A percentile compares a stretch with the other conserved stretches of the same genome.
Conservation (phyloP, 2,329 filamentous ascomycete genomes). For the Xylariaceae sp. region DNA sequence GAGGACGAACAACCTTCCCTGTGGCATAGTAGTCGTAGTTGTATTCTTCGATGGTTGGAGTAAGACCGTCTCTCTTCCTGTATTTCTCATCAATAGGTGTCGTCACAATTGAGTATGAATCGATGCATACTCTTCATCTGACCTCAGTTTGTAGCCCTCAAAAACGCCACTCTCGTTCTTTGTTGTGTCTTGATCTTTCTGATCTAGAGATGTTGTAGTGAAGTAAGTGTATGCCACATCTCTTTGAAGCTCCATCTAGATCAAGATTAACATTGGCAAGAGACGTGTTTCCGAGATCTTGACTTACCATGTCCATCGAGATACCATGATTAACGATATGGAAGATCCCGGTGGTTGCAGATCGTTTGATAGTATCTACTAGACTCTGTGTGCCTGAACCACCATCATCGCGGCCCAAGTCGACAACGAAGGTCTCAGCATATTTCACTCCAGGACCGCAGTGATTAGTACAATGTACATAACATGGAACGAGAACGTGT, state of each 20-base stretch:
- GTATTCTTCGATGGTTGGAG: conserved; percentile 1
- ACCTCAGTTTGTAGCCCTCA: neutral
- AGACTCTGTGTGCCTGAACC: neutral
- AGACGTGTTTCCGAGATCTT: neutral
- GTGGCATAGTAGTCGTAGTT: conserved; percentile 3
- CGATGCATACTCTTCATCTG: neutral
- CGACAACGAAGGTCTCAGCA: neutral
- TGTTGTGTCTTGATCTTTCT: conserved; percentile 2
- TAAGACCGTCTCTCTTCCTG: neutral
- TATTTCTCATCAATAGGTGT: neutral
- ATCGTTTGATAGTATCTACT: neutral
- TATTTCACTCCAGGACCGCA: neutral
- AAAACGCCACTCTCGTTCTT: conserved; percentile 1
- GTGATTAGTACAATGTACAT: neutral
- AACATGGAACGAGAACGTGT: too few relatives aligned
- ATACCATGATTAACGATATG: conserved; percentile 1
- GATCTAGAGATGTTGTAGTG: neutral
- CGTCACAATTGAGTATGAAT: neutral
- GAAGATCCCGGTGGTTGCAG: neutral
- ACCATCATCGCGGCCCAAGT: neutral
- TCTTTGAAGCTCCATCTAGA: conserved; percentile 1
- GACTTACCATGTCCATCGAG: neutral
- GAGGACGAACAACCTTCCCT: neutral
- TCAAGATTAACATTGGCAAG: neutral
- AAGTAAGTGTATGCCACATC: conserved; percentile 2